phyloP scores from a whole-genome alignment of 495 filamentous ascomycete species.

The Niebla homalea region DNA sequence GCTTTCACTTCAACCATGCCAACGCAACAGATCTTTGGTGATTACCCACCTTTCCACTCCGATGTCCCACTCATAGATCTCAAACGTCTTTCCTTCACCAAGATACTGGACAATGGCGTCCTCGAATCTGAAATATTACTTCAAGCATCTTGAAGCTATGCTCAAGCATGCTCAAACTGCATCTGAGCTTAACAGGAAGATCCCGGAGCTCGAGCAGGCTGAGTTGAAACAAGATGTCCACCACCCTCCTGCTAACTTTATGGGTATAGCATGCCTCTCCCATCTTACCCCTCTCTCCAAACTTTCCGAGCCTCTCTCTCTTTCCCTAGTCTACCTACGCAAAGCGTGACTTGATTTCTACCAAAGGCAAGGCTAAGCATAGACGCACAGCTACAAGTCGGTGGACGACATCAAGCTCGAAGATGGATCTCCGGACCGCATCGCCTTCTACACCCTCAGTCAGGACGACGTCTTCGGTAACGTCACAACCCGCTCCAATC shows the following conservation, averaged over 20 bases:
- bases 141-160: constrained; percentile 12
- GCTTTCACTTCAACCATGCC: too few relatives aligned
- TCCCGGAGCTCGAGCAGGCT: constrained; percentile 1
- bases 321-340: too few relatives aligned
- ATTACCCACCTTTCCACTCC: constrained; percentile 13
- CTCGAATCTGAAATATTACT: constrained; percentile 34
- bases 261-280: not conserved
- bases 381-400: too few relatives aligned
- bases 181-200: constrained; percentile 5
- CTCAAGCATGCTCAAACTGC: constrained; percentile 14
- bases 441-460: not conserved
- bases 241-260: not conserved
- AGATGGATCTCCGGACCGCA: not conserved
- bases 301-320: too few relatives aligned
- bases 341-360: too few relatives aligned
- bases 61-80: constrained; percentile 11
- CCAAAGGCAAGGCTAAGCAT: too few relatives aligned
- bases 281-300: too few relatives aligned
- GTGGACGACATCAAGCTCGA: too few relatives aligned
- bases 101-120: constrained; percentile 29
- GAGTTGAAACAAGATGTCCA: constrained; percentile 5
- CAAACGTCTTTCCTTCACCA: constrained; percentile 36
- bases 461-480: not conserved
- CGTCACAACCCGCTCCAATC: constrained; percentile 25
- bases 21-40: constrained; percentile 3